Conservation (phyloP, 495 filamentous ascomycete species). For the Acidomyces sp. region DNA sequence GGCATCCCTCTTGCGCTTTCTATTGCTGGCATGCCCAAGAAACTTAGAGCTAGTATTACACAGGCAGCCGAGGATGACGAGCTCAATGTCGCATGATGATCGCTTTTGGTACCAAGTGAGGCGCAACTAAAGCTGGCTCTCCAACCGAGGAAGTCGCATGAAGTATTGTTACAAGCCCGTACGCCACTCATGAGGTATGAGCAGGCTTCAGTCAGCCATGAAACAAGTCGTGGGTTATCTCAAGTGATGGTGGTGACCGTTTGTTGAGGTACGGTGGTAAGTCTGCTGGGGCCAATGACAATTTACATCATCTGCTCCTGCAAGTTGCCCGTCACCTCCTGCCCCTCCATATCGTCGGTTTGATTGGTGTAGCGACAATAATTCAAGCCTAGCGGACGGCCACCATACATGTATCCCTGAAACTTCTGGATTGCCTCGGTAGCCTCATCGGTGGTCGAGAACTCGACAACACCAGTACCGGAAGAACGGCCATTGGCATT, state of each 20-base stretch:
- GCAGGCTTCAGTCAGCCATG: slow-evolving; percentile 1
- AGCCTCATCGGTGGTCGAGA: slow-evolving; percentile 68
- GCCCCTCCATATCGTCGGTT: slow-evolving; percentile 52
- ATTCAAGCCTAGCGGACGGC: slow-evolving; percentile 78
- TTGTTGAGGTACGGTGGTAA: too few relatives aligned
- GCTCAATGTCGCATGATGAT: too few relatives aligned
- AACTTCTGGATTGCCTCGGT: slow-evolving; percentile 95
- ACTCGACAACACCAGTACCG: slow-evolving; percentile 89
- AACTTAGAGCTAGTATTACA: too few relatives aligned
- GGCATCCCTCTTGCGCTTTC: too few relatives aligned
- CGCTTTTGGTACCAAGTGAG: too few relatives aligned
- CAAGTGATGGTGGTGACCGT: too few relatives aligned
- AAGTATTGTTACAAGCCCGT: slow-evolving; percentile 16
- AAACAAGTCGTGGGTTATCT: background rate
- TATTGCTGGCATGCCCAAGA: too few relatives aligned
- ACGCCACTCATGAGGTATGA: too few relatives aligned
- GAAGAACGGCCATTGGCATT: slow-evolving; percentile 89
- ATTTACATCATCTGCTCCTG: slow-evolving; percentile 96
- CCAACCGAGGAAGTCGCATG: too few relatives aligned
- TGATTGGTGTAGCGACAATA: slow-evolving; percentile 79
- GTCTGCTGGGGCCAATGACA: background rate
- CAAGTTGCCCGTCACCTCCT: slow-evolving; percentile 55
- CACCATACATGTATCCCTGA: slow-evolving; percentile 93
- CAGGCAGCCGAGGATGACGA: too few relatives aligned
- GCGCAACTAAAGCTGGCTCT: too few relatives aligned